Evolutionary conservation across 768 basidiomycete species (phyloP).

Genomic region (Kwoniella bestiolae): DNA sequence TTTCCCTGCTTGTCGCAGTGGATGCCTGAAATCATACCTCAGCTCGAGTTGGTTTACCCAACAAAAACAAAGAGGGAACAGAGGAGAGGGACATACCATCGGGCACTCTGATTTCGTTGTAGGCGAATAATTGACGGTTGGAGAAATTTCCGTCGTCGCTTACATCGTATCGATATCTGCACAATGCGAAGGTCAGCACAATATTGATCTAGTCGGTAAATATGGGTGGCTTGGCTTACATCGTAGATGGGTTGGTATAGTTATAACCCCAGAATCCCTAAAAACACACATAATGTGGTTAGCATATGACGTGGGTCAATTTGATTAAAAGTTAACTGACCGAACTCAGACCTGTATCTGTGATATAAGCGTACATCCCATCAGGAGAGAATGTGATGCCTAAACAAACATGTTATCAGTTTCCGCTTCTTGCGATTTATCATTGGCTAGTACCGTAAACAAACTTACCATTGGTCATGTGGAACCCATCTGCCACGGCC

Average conservation of each 20-base stretch:
- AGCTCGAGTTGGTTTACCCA: not conserved
- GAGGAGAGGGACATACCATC: slow-evolving; percentile 38
- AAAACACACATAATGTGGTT: not conserved
- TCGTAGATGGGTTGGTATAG: slow-evolving; percentile 67
- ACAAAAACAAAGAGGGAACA: not conserved
- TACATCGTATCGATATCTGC: slow-evolving; percentile 53
- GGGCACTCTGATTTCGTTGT: slow-evolving; percentile 35
- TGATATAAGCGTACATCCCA: slow-evolving; percentile 68
- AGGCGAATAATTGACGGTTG: slow-evolving; percentile 50
- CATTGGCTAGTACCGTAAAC: no score
- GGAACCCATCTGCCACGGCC: slow-evolving; percentile 76
- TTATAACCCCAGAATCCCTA: slow-evolving; percentile 41
- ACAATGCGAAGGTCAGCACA: no score
- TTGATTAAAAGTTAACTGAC: slow-evolving; percentile 29
- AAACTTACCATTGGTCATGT: slow-evolving; percentile 67
- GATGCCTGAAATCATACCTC: slow-evolving; percentile 37
- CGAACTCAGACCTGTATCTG: slow-evolving; percentile 49
- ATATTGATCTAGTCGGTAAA: no score
- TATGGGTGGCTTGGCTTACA: no score
- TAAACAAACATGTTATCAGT: slow-evolving; percentile 3
- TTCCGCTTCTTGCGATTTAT: not conserved
- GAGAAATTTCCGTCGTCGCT: slow-evolving; percentile 41
- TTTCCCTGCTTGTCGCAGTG: slow-evolving; percentile 49
- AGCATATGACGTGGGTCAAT: not conserved
- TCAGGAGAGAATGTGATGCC: slow-evolving; percentile 72